Base-by-base conservation (phyloP, 2,329 filamentous ascomycete species). In the Diplodia scrobiculata region DNA sequence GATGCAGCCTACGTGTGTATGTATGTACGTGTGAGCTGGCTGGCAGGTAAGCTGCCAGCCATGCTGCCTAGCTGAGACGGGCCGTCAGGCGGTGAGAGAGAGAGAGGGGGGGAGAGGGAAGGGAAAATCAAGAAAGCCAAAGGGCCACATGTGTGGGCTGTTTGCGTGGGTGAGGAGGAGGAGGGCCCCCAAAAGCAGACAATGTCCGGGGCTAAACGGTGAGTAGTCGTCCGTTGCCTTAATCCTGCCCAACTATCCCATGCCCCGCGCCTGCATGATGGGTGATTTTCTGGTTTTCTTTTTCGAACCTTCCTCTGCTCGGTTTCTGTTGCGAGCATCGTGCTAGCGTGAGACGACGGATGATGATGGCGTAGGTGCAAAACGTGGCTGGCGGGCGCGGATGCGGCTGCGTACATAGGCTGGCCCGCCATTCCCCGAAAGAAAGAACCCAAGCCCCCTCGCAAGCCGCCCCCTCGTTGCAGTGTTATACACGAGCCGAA, bases 351-450 rank as follows among this genome's bases (percentile, higher is more conserved):
- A 14, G 32, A 19, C 25, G 25, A 4, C 25, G 17, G 29, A 32
- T 7, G 34, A 36, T 36, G 34, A 11, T 17, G 17, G 34, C 21
- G 25, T 25, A 25, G 3, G 36, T 47, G 36, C 55, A 47, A 60
- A 50, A 50, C 32, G 58, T 62, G 58, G 58, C 58, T 51, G 48
- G 45, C 62, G 62, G 41, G n/a, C 41, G 62, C 62, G 62, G 62
- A 64, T 32, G 62, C 50, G 62, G 48, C 62, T 53, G 29, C 34
- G 36, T 64, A 54, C 50, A 64, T 62, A 50, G 34, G 41, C 54
- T 59, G 41, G 58, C 45, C 58, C 41, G 41, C 38, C 11, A 14
- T 2, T 9, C 52, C 50, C 5, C 50, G 34, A 36, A 36, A 45
- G 19, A 19, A 45, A 45, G 19, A 19, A 45, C 10, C 41, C n/a